Evolutionary conservation across 2,329 filamentous ascomycete genomes (phyloP).

Genomic region (Botrytis tulipae): DNA sequence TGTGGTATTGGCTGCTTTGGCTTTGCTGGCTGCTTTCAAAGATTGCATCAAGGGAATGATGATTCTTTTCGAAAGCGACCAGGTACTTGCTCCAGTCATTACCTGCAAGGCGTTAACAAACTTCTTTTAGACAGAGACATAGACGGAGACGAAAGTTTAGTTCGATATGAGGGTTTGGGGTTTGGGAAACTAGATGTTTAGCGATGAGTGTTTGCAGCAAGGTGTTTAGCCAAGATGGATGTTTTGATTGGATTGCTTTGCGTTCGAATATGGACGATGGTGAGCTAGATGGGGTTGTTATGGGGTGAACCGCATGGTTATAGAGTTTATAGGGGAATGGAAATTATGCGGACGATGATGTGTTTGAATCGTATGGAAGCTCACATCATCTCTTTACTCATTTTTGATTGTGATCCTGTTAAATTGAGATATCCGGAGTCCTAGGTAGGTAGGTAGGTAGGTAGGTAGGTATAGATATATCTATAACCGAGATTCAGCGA

Average conservation of each 20-base stretch:
- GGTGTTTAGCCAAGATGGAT: not conserved
- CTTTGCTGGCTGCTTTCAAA: conserved; percentile 11
- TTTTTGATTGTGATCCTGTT: not conserved
- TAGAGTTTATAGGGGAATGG: not conserved
- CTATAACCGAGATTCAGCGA: no score
- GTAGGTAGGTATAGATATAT: no score
- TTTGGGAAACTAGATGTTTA: not conserved
- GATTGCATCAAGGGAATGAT: not conserved
- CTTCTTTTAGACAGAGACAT: conserved; percentile 9
- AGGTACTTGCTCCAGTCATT: conserved; percentile 16
- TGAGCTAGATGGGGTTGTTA: not conserved
- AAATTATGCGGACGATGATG: not conserved
- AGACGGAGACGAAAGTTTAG: not conserved
- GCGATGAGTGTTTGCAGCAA: not conserved
- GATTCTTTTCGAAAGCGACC: not conserved
- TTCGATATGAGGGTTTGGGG: not conserved
- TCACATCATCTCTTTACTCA: not conserved
- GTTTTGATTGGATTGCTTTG: not conserved
- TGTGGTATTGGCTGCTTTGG: conserved; percentile 4
- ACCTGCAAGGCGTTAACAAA: conserved; percentile 9
- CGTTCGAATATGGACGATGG: not conserved
- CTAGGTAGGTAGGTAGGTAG: no score
- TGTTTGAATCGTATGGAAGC: no score
- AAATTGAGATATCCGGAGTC: not conserved
- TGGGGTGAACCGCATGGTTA: not conserved